Evolutionary conservation across 257 asterid species (phyloP).

Genomic region (Plantago ovata): DNA sequence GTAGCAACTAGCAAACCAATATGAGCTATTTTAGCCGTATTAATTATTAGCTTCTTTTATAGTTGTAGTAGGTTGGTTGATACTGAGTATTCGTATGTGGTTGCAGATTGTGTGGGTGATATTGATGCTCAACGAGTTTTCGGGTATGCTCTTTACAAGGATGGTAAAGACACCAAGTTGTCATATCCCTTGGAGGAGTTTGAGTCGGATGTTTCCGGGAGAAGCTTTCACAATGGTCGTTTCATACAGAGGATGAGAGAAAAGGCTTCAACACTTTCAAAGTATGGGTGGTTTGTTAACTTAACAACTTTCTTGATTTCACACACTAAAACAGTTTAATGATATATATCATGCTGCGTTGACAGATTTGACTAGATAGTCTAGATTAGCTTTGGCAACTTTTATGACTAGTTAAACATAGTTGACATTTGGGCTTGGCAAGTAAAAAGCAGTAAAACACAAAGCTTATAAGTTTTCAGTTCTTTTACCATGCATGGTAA

Average conservation of each 20-base stretch:
- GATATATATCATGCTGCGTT: not conserved
- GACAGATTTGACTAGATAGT: slow-evolving; percentile 14
- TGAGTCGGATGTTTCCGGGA: slow-evolving; percentile 60
- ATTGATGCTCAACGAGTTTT: slow-evolving; percentile 72
- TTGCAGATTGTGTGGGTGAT: slow-evolving; percentile 56
- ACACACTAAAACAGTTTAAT: not conserved
- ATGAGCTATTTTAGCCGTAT: slow-evolving; percentile 4
- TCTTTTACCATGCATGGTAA: too few species aligned
- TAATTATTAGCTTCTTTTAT: slow-evolving; percentile 10
- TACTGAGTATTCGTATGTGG: slow-evolving; percentile 9
- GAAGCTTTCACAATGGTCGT: slow-evolving; percentile 84
- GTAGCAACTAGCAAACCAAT: not conserved
- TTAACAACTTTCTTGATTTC: not conserved
- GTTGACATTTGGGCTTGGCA: not conserved
- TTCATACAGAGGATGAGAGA: slow-evolving; percentile 77
- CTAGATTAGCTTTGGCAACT: too few species aligned
- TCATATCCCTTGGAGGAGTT: slow-evolving; percentile 75
- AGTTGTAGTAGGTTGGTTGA: not conserved
- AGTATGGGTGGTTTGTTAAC: slow-evolving; percentile 36
- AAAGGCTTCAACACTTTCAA: slow-evolving; percentile 65
- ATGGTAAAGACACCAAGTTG: slow-evolving; percentile 49
- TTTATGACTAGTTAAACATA: not conserved
- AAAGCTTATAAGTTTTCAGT: too few species aligned
- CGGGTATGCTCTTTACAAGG: slow-evolving; percentile 76
- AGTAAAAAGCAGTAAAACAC: too few species aligned